These are phyloP conservation scores for Simplicillium aogashimaense DNA, from an alignment of 2,329 filamentous ascomycete species.

Conservation along the genomic window DNA sequence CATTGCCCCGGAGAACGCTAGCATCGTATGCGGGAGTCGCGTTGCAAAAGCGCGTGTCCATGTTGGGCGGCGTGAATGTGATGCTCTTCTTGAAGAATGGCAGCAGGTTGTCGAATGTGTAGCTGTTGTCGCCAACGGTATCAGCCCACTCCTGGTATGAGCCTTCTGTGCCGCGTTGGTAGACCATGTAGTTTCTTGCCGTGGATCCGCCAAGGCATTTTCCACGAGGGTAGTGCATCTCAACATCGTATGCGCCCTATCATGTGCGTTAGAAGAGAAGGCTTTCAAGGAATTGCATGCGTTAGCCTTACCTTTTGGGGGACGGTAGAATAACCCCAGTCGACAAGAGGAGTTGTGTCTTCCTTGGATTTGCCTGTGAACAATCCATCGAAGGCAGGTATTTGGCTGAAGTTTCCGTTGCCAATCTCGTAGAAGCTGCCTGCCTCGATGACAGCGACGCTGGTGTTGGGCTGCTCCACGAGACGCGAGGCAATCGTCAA, in stretches of 20 bases:
- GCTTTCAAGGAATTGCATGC: neutral
- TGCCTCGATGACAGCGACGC: slow-evolving; percentile 21
- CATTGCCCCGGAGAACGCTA: slow-evolving; percentile 10
- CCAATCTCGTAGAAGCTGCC: slow-evolving; percentile 16
- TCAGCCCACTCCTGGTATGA: slow-evolving; percentile 20
- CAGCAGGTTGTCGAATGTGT: slow-evolving; percentile 17
- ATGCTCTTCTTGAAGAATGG: slow-evolving; percentile 20
- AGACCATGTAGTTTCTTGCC: slow-evolving; percentile 18
- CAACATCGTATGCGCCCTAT: slow-evolving; percentile 7
- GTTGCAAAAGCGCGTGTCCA: slow-evolving; percentile 9
- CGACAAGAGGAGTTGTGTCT: slow-evolving; percentile 13
- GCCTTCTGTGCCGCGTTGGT: slow-evolving; percentile 14
- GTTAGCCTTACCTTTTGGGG: neutral
- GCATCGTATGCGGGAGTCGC: slow-evolving; percentile 12
- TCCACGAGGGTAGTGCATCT: slow-evolving; percentile 19
- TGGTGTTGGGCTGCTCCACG: slow-evolving; percentile 7
- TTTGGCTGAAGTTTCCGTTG: slow-evolving; percentile 11
- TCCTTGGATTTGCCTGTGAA: slow-evolving; percentile 10
- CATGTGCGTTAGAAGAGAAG: slow-evolving; percentile 5
- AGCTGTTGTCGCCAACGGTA: slow-evolving; percentile 17
- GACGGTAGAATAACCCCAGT: slow-evolving; percentile 14
- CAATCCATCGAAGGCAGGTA: slow-evolving; percentile 6
- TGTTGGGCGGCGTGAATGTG: slow-evolving; percentile 18
- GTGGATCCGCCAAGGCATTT: slow-evolving; percentile 20
- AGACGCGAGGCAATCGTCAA: slow-evolving; percentile 17